phyloP scores from a whole-genome alignment of 106 monocot genomes.

The Allium cepa region DNA sequence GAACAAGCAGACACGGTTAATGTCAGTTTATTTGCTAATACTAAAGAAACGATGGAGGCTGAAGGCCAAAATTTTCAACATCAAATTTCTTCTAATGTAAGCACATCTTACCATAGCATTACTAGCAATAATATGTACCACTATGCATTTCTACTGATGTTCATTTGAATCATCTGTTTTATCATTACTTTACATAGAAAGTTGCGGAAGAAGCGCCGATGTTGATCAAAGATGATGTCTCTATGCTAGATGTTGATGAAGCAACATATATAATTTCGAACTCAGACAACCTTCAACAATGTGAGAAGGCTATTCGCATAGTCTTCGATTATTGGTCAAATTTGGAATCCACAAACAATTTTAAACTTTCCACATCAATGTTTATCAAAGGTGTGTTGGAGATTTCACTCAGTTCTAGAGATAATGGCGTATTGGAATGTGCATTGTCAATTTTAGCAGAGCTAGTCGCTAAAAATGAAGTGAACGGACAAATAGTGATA shows the following conservation, averaged over 20 bases:
- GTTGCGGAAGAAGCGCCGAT: too few species aligned
- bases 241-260: not conserved
- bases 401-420: conserved; percentile 58
- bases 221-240: not conserved
- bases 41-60: conserved; percentile 9
- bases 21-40: conserved; percentile 8
- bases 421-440: conserved; percentile 51
- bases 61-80: conserved; percentile 17
- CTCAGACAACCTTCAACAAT: conserved; percentile 49
- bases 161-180: too few species aligned
- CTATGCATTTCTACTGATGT: too few species aligned
- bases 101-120: not conserved
- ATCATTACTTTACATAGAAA: too few species aligned
- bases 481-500: conserved; percentile 53
- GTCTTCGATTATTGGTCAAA: conserved; percentile 51
- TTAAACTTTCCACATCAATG: conserved; percentile 39
- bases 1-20: conserved; percentile 20
- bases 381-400: conserved; percentile 65
- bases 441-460: conserved; percentile 55
- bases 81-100: conserved; percentile 41
- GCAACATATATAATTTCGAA: conserved; percentile 56
- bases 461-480: conserved; percentile 44
- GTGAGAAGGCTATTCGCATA: conserved; percentile 48
- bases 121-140: too few species aligned
- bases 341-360: conserved; percentile 27